Conservation (phyloP, 129 eudicot genomes). For the Lactuca sativa region DNA sequence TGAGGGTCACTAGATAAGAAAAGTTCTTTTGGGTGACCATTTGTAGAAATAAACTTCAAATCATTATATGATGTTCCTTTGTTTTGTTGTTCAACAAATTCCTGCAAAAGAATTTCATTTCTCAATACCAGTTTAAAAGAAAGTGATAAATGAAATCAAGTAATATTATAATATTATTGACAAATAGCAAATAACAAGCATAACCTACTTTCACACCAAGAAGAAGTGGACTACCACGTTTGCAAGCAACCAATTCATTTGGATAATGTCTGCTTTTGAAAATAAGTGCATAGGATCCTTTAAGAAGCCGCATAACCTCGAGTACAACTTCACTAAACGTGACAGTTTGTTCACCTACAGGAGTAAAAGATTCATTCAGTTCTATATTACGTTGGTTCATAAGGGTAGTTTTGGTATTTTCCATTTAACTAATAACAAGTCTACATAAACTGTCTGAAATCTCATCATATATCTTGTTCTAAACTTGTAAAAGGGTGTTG, state of each 20-base stretch:
- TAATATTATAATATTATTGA: background rate
- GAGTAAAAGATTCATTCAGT: constrained; percentile 24
- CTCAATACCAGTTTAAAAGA: constrained; percentile 5
- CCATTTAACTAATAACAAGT: no score
- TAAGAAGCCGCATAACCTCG: constrained; percentile 97
- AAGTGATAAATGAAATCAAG: background rate
- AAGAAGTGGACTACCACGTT: constrained; percentile 96
- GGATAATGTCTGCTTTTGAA: constrained; percentile 95
- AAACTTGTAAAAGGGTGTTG: background rate
- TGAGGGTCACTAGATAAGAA: constrained; percentile 90
- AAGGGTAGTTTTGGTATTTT: background rate
- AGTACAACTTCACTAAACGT: constrained; percentile 92
- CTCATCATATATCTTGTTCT: background rate
- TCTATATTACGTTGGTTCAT: background rate
- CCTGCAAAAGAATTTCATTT: constrained; percentile 42
- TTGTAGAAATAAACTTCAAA: constrained; percentile 58
- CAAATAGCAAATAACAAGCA: background rate
- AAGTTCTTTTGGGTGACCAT: constrained; percentile 83
- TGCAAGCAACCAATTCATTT: constrained; percentile 95
- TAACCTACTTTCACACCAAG: constrained; percentile 94
- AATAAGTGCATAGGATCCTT: constrained; percentile 98
- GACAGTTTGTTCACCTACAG: constrained; percentile 75
- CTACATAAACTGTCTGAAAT: constrained; percentile 11
- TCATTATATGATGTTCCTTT: constrained; percentile 61
- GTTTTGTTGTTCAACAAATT: constrained; percentile 48